Conservation (phyloP, 768 basidiomycete species). For the Suillus plorans region DNA sequence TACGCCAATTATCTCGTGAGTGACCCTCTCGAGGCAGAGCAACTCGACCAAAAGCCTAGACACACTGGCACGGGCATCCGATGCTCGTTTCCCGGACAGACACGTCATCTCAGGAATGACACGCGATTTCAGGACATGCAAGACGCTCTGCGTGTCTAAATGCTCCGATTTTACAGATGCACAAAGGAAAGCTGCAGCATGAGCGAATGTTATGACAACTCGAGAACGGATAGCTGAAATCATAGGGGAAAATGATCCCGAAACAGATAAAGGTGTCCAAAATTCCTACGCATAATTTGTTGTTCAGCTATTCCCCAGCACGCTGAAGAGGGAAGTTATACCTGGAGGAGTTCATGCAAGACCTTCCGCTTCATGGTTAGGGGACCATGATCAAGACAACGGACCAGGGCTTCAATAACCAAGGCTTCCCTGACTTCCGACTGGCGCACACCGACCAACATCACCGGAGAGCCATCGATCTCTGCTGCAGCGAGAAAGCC, state of each 20-base stretch:
- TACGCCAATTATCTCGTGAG: slow-evolving; percentile 31
- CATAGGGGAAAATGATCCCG: slow-evolving; percentile 32
- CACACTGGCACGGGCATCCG: slow-evolving; percentile 39
- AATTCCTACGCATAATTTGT: background rate
- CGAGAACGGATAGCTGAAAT: slow-evolving; percentile 46
- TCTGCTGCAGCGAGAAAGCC: slow-evolving; percentile 14
- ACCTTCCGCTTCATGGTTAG: slow-evolving; percentile 49
- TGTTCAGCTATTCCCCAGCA: background rate
- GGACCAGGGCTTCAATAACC: slow-evolving; percentile 37
- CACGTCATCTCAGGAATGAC: slow-evolving; percentile 49
- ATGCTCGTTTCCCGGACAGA: slow-evolving; percentile 31
- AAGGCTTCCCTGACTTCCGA: slow-evolving; percentile 44
- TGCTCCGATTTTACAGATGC: background rate
- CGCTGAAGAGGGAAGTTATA: slow-evolving; percentile 18
- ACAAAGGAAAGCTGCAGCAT: slow-evolving; percentile 14
- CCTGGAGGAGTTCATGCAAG: slow-evolving; percentile 50
- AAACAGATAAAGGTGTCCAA: slow-evolving; percentile 3
- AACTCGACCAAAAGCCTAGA: slow-evolving; percentile 44
- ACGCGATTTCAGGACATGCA: slow-evolving; percentile 41
- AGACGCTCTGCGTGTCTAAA: slow-evolving; percentile 32
- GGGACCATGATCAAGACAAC: slow-evolving; percentile 50
- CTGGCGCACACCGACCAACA: slow-evolving; percentile 15
- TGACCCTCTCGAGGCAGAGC: slow-evolving; percentile 28
- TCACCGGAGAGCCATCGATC: slow-evolving; percentile 11
- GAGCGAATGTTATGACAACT: slow-evolving; percentile 43